A percentile compares a stretch with the other conserved stretches of the same genome.
Evolutionary conservation across 2,329 filamentous ascomycete species (phyloP).

Genomic region (Monosporascus cannonballus): DNA sequence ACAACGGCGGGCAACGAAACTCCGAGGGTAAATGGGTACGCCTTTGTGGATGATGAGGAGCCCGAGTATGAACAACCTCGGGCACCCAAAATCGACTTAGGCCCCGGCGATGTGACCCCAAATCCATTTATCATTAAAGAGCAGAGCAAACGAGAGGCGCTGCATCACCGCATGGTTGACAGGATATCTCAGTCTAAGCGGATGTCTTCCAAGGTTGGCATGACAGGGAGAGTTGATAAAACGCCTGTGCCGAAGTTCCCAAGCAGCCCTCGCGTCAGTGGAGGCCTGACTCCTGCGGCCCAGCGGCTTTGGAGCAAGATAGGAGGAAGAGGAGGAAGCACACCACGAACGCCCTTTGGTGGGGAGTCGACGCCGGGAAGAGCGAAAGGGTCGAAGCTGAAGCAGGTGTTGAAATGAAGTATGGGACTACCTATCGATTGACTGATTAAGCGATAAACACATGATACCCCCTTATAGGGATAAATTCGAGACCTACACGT

Average conservation of each 20-base stretch:
- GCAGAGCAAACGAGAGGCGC: slow-evolving; percentile 67
- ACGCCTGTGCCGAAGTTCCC: slow-evolving; percentile 66
- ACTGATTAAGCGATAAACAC: background rate
- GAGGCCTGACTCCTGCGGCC: slow-evolving; percentile 66
- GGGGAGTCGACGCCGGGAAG: slow-evolving; percentile 34
- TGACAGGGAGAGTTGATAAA: slow-evolving; percentile 51
- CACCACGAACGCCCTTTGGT: slow-evolving; percentile 32
- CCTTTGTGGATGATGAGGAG: slow-evolving; percentile 82
- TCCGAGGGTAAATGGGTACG: slow-evolving; percentile 85
- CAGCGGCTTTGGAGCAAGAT: slow-evolving; percentile 62
- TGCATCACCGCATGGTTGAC: slow-evolving; percentile 85
- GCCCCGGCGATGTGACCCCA: slow-evolving; percentile 54
- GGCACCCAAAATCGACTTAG: slow-evolving; percentile 47
- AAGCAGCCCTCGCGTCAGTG: slow-evolving; percentile 54
- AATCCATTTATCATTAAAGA: slow-evolving; percentile 79
- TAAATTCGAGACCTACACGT: too few relatives aligned
- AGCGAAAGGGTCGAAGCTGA: slow-evolving; percentile 29
- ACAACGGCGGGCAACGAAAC: slow-evolving; percentile 64
- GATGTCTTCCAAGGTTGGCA: slow-evolving; percentile 50
- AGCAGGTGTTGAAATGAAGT: slow-evolving; percentile 25
- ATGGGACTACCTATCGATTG: background rate
- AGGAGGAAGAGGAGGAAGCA: slow-evolving; percentile 31
- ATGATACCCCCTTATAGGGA: slow-evolving; percentile 13
- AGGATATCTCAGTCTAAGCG: slow-evolving; percentile 68
- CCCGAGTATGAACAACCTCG: slow-evolving; percentile 40